A percentile compares a stretch with the other conserved stretches of the same genome.
Evolutionary conservation across 768 basidiomycete genomes (phyloP).

Genomic region (Mycena albidolilacea): DNA sequence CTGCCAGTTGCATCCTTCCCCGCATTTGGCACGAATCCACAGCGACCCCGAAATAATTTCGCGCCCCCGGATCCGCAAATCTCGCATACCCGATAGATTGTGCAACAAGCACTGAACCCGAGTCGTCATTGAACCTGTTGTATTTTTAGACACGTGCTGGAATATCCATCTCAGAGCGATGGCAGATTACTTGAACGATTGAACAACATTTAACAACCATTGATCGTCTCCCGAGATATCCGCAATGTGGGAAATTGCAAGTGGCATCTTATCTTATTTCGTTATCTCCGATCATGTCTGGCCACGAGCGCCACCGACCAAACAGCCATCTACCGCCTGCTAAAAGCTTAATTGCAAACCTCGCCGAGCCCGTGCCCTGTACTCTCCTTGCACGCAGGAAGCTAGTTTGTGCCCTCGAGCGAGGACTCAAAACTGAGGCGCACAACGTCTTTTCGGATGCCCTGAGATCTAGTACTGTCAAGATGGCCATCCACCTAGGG

Average conservation of each 20-base stretch:
- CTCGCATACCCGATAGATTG: conserved; percentile 65
- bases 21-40: background rate
- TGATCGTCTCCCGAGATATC: no score
- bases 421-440: background rate
- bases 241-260: no score
- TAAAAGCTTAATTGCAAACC: conserved; percentile 12
- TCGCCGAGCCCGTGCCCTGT: no score
- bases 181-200: no score
- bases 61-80: conserved; percentile 47
- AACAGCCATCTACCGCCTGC: background rate
- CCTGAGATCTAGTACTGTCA: background rate
- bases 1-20: background rate
- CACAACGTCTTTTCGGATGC: conserved; percentile 7
- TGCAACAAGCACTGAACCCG: conserved; percentile 46
- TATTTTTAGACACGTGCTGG: conserved; percentile 18
- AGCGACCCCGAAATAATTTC: conserved; percentile 28
- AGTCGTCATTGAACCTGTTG: conserved; percentile 6
- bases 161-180: no score
- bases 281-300: no score
- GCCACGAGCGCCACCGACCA: no score
- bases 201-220: no score
- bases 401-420: background rate
- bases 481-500: conserved; percentile 2
- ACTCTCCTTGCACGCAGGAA: background rate
- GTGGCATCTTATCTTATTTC: no score